Conservation (phyloP, 371 early-diverging fungal species). For the Lichtheimia hyalospora region DNA sequence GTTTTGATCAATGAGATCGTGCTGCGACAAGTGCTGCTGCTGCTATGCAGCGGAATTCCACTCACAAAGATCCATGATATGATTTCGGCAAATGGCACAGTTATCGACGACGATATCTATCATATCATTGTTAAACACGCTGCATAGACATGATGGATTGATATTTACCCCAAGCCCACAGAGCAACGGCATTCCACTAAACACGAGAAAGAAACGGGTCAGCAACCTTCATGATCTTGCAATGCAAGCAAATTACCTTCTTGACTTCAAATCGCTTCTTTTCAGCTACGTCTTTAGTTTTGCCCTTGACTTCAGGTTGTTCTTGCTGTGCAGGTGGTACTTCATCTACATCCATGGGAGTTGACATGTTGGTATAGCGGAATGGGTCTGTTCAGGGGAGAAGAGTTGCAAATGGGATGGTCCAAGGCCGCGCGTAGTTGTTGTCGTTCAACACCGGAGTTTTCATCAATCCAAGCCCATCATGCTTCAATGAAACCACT, state of each 20-base stretch:
- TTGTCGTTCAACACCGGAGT: too few relatives aligned
- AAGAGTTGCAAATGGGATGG: too few relatives aligned
- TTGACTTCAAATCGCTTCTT: conserved; percentile 95
- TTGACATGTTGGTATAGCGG: conserved; percentile 21
- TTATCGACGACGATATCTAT: conserved; percentile 99
- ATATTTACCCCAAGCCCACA: conserved; percentile 95
- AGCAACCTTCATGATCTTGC: neutral
- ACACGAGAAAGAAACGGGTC: neutral
- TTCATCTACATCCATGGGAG: conserved; percentile 51
- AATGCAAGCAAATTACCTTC: conserved; percentile 68
- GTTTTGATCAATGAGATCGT: too few relatives aligned
- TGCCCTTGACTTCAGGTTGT: conserved; percentile 32
- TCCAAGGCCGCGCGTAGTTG: too few relatives aligned
- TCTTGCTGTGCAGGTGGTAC: conserved; percentile 27
- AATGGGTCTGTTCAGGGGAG: neutral
- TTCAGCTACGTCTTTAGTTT: conserved; percentile 56
- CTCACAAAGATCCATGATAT: conserved; percentile 99
- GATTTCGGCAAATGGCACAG: conserved; percentile 99
- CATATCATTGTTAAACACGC: conserved; percentile 26
- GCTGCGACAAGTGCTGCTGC: too few relatives aligned
- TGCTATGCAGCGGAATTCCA: conserved; percentile 9
- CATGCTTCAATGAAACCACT: too few relatives aligned
- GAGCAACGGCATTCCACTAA: conserved; percentile 97
- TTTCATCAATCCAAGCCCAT: too few relatives aligned
- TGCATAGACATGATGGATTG: neutral